Evolutionary conservation across 441 rosid genomes (phyloP), one percentile per base, ranked within the genome.

Genomic region (Euphorbia schlechtendalii): DNA sequence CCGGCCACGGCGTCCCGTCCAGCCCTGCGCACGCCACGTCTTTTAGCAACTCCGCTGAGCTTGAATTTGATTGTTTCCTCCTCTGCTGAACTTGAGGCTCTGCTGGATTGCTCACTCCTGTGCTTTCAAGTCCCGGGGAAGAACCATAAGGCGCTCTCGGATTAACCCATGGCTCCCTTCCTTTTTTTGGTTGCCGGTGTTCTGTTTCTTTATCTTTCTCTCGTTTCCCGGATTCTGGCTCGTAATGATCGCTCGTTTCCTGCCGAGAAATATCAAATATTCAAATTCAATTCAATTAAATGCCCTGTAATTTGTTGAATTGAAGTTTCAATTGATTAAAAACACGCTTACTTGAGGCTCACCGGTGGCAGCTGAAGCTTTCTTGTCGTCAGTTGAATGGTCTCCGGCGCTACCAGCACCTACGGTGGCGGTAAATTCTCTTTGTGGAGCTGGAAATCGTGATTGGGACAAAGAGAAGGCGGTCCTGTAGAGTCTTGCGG

Each of bases 1-100:
- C 46, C 3, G 87, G 77, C 73, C 71, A 76, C 0, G 90, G 85
- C 27, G 80, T 54, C 9, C 87, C 90, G 25, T 85, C 96, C 1
- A 86, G 22, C 52, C 88, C 93, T 0, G 73, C 82, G 45, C 88
- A 85, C 65, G 56, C 66, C 40, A 68, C 80, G 12, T 70, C 74
- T 3, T 72, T 75, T 0, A 73, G 53, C 1, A 25, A 36, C 10
- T 21, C 70, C 1, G 71, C 34, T 32, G 34, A 32, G 3, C 4
- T 48, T 0, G 78, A 46, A 46, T 3, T 46, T 30, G 78, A 54
- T 30, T 20, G 63, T 41, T 69, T 41, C 32, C 83, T 86, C 68
- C 71, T 85, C 61, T 85, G 93, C 63, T 78, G 87, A 41, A 63
- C 2, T 38, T 53, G 63, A 22, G 88, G 82, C 8, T 81, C 84